These are phyloP conservation scores for Cudoniella acicularis DNA, from an alignment of 495 filamentous ascomycete genomes.

Conservation along the genomic window DNA sequence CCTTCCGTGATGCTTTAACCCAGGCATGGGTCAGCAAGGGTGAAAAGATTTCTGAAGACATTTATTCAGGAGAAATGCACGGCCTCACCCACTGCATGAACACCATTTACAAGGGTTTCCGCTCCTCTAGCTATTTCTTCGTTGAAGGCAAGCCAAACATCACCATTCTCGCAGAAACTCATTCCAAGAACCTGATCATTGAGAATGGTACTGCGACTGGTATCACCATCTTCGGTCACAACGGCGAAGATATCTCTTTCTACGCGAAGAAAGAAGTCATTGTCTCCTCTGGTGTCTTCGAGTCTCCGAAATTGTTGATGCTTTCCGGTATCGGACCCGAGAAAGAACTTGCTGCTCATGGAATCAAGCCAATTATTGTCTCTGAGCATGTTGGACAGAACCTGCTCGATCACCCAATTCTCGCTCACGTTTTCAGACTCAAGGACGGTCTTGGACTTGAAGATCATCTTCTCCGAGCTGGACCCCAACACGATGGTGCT, in stretches of 20 bases:
- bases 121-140: conserved; percentile 49
- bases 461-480: conserved; percentile 46
- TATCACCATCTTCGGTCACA: not conserved
- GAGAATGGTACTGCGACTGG: conserved; percentile 35
- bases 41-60: conserved; percentile 45
- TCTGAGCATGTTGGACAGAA: conserved; percentile 58
- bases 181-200: conserved; percentile 52
- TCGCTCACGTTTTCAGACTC: conserved; percentile 49
- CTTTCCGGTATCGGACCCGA: conserved; percentile 20
- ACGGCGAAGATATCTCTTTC: conserved; percentile 6
- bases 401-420: conserved; percentile 53
- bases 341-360: conserved; percentile 37
- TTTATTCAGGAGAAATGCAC: conserved; percentile 53
- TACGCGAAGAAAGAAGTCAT: conserved; percentile 23
- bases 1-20: conserved; percentile 53
- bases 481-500: conserved; percentile 38
- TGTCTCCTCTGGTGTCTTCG: conserved; percentile 15
- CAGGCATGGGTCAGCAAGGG: conserved; percentile 56
- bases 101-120: conserved; percentile 55
- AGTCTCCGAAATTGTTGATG: conserved; percentile 19
- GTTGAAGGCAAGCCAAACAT: conserved; percentile 54
- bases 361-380: conserved; percentile 50
- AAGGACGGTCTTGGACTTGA: conserved; percentile 55
- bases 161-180: conserved; percentile 42
- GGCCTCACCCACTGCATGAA: conserved; percentile 53